Conservation (phyloP, 2,329 filamentous ascomycete species). For the Claviceps pusilla region DNA sequence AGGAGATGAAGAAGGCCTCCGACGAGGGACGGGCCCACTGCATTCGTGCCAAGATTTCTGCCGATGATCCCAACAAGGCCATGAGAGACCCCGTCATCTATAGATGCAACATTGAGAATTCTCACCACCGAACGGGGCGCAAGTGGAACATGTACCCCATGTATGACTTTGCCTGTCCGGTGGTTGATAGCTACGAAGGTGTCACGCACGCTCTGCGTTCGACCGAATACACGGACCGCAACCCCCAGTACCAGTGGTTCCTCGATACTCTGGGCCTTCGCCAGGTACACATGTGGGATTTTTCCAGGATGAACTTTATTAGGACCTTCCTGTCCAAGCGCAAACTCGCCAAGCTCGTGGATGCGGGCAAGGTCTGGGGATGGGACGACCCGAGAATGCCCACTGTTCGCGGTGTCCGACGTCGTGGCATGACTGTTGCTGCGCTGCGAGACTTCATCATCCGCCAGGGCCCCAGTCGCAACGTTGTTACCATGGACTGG, state of each 20-base stretch:
- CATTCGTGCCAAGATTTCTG: constrained; percentile 86
- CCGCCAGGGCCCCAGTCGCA: constrained; percentile 70
- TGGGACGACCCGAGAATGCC: constrained; percentile 85
- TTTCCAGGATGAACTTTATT: constrained; percentile 72
- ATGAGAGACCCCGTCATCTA: constrained; percentile 96
- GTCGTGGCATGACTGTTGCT: constrained; percentile 64
- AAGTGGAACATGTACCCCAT: constrained; percentile 79
- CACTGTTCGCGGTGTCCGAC: constrained; percentile 63
- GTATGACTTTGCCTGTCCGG: constrained; percentile 74
- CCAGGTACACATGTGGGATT: constrained; percentile 73
- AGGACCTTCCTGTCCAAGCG: constrained; percentile 72
- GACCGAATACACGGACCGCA: constrained; percentile 77
- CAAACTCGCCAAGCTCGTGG: constrained; percentile 72
- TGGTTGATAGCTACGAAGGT: constrained; percentile 67
- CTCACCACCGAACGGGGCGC: constrained; percentile 64
- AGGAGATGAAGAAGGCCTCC: constrained; percentile 82
- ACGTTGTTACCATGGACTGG: constrained; percentile 77
- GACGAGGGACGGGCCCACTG: constrained; percentile 72
- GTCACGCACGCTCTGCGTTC: constrained; percentile 72
- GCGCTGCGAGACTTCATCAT: constrained; percentile 73
- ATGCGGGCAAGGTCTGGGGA: constrained; percentile 59
- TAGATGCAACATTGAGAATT: constrained; percentile 57
- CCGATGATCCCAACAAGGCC: constrained; percentile 86
- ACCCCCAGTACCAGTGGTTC: constrained; percentile 80
- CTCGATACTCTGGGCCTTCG: constrained; percentile 57